Evolutionary conservation across 169 alveolate genomes (phyloP), one percentile per base, ranked within the genome.

Genomic region (Plasmodium fragile): DNA sequence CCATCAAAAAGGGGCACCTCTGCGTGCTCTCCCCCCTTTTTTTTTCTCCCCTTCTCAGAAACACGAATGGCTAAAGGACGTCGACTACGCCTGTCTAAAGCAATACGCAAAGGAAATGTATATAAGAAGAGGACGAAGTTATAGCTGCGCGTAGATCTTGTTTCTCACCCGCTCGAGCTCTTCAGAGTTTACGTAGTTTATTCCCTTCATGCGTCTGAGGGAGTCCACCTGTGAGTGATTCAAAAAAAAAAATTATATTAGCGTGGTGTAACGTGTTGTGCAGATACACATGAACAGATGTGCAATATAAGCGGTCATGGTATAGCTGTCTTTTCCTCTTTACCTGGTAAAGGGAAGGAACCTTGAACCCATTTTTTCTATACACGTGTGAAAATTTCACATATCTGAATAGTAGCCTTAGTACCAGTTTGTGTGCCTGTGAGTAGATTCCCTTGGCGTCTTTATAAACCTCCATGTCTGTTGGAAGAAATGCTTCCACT

Each of bases 341-440:
- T 73, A 84, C 93, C 45, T 84, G 85, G 2, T 45, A n/a, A 8
- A 69, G 34, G 3, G 93, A 84, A 6, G 83, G 79, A 22, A 84
- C 34, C 75, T 25, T 72, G 65, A 84, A 84, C 22, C 65, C 75
- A 65, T 65, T 49, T 72, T 65, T 73, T 28, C 22, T 25, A 72
- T 84, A 41, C 36, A 73, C 18, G 65, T 71, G 70, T 8, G 79
- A 72, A 52, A 49, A 73, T 36, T 75, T 84, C 52, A 53, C 53
- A 84, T 84, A 84, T 84, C 93, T 84, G 78, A 73, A 73, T 49
- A 84, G 78, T 28, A 84, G 30, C 70, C 53, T 84, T 5, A 84
- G 52, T 73, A 84, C 22, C 43, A 84, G 11, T 52, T 84, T 84
- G 16, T 84, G 93, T 11, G 93, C 83, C 28, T 84, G 83, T 10